Evolutionary conservation across 1,284 basidiomycete genomes (phyloP), one percentile per base, ranked within the genome.

Genomic region (Cryptococcus sp.): DNA sequence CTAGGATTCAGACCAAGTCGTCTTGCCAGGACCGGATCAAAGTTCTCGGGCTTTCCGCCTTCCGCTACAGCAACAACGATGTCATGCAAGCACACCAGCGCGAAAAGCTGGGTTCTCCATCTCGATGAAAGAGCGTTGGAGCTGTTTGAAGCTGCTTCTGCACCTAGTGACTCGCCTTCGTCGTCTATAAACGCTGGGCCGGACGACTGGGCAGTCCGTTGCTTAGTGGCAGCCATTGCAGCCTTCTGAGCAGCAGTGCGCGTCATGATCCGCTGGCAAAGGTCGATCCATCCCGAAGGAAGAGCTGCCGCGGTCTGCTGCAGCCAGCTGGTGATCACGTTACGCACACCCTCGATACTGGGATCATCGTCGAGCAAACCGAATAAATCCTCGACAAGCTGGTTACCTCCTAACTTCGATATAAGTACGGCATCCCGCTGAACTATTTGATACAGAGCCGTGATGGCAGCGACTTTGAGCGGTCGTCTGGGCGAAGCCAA

Each of bases 41-140:
- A 80, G 69, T 96, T 92, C 72, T 96, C 91, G 59, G 82, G 82
- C 62, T 88, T 81, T 15, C 90, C 89, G 26, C 87, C 88, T 22
- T 81, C 81, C 0, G 85, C 81, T 1, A 96, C 87, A 1, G 89
- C 86, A 0, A 81, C 81, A 66, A 96, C 91, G 17, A 98, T 93
- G 55, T 87, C 86, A 77, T 98, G 94, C 52, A 99, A 77, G 72
- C 96, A 99, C 66, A 89, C 86, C 52, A 99, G 78, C 1, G 96
- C 91, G 74, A 99, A 99, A 5, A 97, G 81, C 69, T 98, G 96
- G 0, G 96, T 99, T 61, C 95, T 83, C 96, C 96, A 99, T 44
- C 94, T 84, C 22, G 92, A 93, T 2, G 87, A 91, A 5, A 79
- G 81, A 79, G 59, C 82, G 72, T 54, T 68, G 74, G 67, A 69